Base-by-base conservation (phyloP, 2,329 filamentous ascomycete genomes). In the Calycina herbarum region DNA sequence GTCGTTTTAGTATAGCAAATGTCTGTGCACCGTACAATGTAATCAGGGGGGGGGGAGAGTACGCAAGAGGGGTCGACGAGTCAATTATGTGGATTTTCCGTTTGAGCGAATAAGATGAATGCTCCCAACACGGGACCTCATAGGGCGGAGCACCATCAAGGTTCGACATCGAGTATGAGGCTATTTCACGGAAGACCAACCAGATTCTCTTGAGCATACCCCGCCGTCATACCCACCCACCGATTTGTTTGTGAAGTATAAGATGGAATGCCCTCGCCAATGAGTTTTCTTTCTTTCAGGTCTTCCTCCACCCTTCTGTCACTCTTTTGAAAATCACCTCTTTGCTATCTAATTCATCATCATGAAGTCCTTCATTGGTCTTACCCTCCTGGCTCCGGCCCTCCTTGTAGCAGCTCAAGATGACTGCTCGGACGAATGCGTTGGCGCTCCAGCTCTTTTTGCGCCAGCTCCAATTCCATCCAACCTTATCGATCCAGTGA, bases 361-460 rank as follows among this genome's bases (percentile, higher is more conserved):
- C 38, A 68, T 68, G 66, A 67, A 66, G 66, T 67, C 63, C 24
- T 61, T 59, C 6, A 38, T 67, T 31, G 59, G 48, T 27, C 61
- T 63, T 51, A 13, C 65, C 24, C 61, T 70, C 5, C 57, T 66
- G 29, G 27, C 64, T 61, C 63, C 62, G 11, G 59, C 64, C 17
- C 33, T 61, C n/a, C 35, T 66, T 17, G 64, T 66, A 1, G 58
- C 60, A 27, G 64, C 64, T 20, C 59, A 64, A 40, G 63, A 58
- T 29, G 64, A 61, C 35, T 61, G 59, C 62, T 35, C 59, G 15
- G 66, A 58, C 11, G 65, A 64, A 24, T 56, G 63, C 42, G n/a
- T 24, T 40, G 57, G 57, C 13, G 29, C 13, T 1, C 63, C 59
- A 29, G 42, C 60, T 48, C n/a, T 68, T 20, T 71, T 67, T 60